These are phyloP conservation scores for Neurospora tetraspora DNA, from an alignment of 495 filamentous ascomycete species.

Conservation along the genomic window DNA sequence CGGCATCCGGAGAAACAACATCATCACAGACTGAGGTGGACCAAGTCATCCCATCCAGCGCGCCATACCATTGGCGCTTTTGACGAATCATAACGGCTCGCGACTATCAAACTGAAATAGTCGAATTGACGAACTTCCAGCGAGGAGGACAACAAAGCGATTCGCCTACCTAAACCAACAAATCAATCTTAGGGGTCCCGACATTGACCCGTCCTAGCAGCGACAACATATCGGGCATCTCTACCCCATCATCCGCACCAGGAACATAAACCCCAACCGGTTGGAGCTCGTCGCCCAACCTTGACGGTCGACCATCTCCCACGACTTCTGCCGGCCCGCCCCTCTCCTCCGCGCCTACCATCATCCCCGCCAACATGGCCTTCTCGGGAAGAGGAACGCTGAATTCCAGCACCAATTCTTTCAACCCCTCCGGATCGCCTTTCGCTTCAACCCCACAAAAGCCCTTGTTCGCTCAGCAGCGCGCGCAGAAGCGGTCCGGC, in stretches of 20 bases:
- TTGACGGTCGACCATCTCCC: neutral
- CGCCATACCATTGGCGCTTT: neutral
- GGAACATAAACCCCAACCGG: neutral
- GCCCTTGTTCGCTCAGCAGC: conserved; percentile 21
- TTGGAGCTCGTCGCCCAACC: neutral
- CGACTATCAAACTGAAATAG: neutral
- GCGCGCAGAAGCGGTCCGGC: conserved; percentile 22
- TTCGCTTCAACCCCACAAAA: conserved; percentile 26
- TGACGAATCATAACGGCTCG: neutral
- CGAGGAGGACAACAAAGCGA: neutral
- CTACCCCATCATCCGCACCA: neutral
- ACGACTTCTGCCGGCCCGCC: conserved; percentile 32
- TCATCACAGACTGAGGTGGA: neutral
- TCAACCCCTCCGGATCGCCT: conserved; percentile 36
- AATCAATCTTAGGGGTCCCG: neutral
- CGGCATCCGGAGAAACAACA: neutral
- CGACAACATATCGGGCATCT: neutral
- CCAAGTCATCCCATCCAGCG: neutral
- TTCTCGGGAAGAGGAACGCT: conserved; percentile 45
- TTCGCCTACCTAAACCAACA: neutral
- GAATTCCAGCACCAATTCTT: conserved; percentile 29
- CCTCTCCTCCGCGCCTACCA: conserved; percentile 50
- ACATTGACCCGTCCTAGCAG: neutral
- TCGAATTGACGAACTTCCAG: neutral
- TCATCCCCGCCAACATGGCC: conserved; percentile 52